Base-by-base conservation (phyloP, 1,139 yeast genomes). In the Kurtzmaniella quercitrusa region DNA sequence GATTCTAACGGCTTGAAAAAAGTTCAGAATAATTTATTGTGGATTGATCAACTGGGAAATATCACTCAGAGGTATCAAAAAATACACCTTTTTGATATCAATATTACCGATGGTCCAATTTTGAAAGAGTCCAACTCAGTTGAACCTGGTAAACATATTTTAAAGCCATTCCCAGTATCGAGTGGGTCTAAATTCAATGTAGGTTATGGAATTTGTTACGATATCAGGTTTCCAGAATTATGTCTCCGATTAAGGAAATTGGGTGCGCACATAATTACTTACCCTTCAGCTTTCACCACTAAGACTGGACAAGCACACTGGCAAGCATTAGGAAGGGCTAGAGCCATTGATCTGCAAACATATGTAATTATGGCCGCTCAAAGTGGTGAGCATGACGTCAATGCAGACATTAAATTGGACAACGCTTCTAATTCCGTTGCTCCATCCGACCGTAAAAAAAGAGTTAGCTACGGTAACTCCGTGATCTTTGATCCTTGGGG, bases 401-500 rank as follows among this genome's bases (percentile, higher is more conserved):
- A 64, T n/a, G 62, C 59, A 1, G 65, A 59, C 29, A 44, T 48
- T 21, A 59, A 63, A 1, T 68, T 59, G 27, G 66, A 59, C n/a
- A 69, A 59, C 16, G 45, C 52, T 37, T 57, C 49, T 27, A 53
- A 45, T 67, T 72, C 61, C 12, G 21, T 17, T 16, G 29, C 27
- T n/a, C 31, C 31, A 3, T 14, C 33, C 10, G 37, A 40, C 12
- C 27, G 59, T 55, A 54, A 60, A 29, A 61, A 63, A 38, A 61
- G 86, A 48, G 62, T 69, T 25, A 84, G 93, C 51, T 93, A 83
- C 66, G 98, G 98, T 1, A 95, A 90, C 54, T 76, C 95, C 0
- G 68, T 91, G 52, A 80, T 91, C 9, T 78, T 91, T 17, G 94
- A 87, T 54, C 98, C 98, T 0, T 89, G 96, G 95, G 98, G 98